Conservation (phyloP, 345 rosid genomes). For the Camelina hispida region DNA sequence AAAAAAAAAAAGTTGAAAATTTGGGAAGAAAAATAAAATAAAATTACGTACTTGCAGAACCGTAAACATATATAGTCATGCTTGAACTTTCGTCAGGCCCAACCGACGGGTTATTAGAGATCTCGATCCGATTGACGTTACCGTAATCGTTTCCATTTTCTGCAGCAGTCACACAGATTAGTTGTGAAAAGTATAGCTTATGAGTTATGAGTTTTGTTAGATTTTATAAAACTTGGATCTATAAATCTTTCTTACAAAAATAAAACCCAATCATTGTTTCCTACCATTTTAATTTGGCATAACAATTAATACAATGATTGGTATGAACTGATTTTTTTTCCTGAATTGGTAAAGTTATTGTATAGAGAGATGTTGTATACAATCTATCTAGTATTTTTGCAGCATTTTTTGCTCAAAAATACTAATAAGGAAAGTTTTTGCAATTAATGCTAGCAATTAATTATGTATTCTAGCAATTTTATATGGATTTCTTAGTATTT, state of each 20-base stretch:
- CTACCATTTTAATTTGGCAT: no score
- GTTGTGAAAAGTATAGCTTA: not conserved
- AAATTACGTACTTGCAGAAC: conserved; percentile 14
- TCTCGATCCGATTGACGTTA: not conserved
- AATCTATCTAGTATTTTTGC: no score
- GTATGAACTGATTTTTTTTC: no score
- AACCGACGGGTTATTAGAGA: not conserved
- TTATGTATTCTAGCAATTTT: no score
- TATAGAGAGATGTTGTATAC: not conserved
- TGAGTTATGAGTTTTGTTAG: no score
- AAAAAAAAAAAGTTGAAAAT: not conserved
- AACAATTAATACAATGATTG: no score
- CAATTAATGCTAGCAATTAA: no score
- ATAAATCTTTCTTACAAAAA: not conserved
- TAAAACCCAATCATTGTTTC: not conserved
- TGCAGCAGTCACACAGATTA: not conserved
- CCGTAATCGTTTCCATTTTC: conserved; percentile 10
- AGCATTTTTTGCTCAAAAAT: no score
- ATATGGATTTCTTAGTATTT: no score
- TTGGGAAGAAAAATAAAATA: not conserved
- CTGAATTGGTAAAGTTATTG: no score
- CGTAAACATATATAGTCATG: not conserved
- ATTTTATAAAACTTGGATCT: not conserved
- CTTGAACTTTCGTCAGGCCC: not conserved
- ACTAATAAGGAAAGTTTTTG: no score